phyloP scores from a whole-genome alignment of 129 eudicot species.

The Oenanthe sinensis region DNA sequence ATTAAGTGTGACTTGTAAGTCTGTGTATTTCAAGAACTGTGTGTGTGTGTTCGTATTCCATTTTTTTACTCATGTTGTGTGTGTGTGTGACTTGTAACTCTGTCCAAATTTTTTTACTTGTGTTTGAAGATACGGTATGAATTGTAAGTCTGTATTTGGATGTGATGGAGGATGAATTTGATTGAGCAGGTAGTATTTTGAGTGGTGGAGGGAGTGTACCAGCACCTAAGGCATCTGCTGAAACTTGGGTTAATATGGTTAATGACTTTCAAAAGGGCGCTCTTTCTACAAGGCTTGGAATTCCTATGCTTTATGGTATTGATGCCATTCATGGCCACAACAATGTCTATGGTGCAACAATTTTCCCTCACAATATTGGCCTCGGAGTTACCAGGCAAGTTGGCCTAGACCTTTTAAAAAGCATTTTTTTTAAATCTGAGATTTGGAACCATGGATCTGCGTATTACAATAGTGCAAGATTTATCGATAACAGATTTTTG shows the following conservation, averaged over 20 bases:
- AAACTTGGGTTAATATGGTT: slow-evolving; percentile 36
- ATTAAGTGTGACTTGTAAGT: neutral
- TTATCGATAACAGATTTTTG: neutral
- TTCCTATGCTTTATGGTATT: slow-evolving; percentile 36
- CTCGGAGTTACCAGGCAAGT: slow-evolving; percentile 46
- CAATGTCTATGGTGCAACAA: slow-evolving; percentile 31
- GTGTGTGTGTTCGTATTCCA: neutral
- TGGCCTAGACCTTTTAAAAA: neutral
- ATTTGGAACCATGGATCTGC: neutral
- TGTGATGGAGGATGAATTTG: neutral
- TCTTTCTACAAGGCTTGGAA: slow-evolving; percentile 33
- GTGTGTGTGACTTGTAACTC: too few species aligned
- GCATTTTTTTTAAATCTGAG: neutral
- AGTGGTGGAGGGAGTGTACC: slow-evolving; percentile 46
- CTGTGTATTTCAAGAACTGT: neutral
- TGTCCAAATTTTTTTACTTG: neutral
- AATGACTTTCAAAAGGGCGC: slow-evolving; percentile 34
- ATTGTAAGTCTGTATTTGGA: neutral
- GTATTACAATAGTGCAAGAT: neutral
- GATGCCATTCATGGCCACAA: slow-evolving; percentile 45
- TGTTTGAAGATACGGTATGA: neutral
- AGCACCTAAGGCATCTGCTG: slow-evolving; percentile 28
- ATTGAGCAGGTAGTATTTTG: slow-evolving; percentile 29
- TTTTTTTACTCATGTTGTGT: too few species aligned
- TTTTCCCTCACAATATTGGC: slow-evolving; percentile 44